phyloP scores from a whole-genome alignment of 306 rosid genomes.

The Pyrus bretschneideri region DNA sequence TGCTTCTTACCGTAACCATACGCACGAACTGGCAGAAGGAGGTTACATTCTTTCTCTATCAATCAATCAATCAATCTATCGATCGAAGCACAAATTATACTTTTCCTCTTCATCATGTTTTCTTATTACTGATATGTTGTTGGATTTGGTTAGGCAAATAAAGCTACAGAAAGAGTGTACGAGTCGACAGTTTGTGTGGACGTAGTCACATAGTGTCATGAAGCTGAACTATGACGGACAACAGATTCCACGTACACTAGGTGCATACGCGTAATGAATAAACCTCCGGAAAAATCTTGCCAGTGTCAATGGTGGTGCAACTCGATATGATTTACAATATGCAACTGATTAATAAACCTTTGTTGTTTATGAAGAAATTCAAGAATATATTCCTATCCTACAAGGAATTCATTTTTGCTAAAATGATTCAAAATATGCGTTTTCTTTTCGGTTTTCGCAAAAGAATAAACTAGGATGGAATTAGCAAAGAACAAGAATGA shows the following conservation, averaged over 20 bases:
- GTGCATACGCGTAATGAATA: neutral
- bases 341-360: neutral
- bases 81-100: neutral
- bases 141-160: constrained; percentile 15
- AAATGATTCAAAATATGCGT: neutral
- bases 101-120: neutral
- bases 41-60: constrained; percentile 21
- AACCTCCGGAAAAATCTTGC: neutral
- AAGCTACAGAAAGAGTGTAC: constrained; percentile 52
- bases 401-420: neutral
- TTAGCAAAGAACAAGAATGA: neutral
- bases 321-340: neutral
- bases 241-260: neutral
- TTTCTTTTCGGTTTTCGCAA: neutral
- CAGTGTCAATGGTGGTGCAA: neutral
- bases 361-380: neutral
- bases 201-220: constrained; percentile 13
- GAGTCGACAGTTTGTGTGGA: constrained; percentile 23
- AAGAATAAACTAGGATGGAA: neutral
- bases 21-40: constrained; percentile 64
- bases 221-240: neutral
- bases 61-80: neutral
- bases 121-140: neutral
- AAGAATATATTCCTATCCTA: neutral
- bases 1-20: constrained; percentile 38